Evolutionary conservation across 768 basidiomycete species (phyloP).

Genomic region (Astraeus odoratus): DNA sequence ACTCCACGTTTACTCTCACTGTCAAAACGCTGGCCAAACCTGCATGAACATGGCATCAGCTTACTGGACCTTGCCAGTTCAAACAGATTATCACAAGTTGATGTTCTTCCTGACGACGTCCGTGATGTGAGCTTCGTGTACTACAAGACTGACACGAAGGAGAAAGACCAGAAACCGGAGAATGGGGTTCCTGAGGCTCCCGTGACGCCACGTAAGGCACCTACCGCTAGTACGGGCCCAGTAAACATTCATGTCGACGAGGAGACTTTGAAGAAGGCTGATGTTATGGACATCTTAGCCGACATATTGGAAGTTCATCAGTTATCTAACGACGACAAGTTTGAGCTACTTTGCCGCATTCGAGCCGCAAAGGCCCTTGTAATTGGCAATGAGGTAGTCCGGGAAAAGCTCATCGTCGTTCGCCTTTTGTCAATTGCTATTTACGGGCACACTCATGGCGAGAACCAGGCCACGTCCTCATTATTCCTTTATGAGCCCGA

Average conservation of each 20-base stretch:
- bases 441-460: conserved; percentile 81
- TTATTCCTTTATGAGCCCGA: conserved; percentile 96
- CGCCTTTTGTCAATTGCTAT: conserved; percentile 86
- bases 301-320: conserved; percentile 61
- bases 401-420: conserved; percentile 74
- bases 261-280: conserved; percentile 50
- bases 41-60: conserved; percentile 74
- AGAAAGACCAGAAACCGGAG: conserved; percentile 43
- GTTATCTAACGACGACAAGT: conserved; percentile 77
- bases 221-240: conserved; percentile 39
- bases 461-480: conserved; percentile 69
- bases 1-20: conserved; percentile 77
- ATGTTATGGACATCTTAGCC: conserved; percentile 70
- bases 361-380: conserved; percentile 69
- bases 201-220: conserved; percentile 44
- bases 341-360: conserved; percentile 82
- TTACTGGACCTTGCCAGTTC: conserved; percentile 65
- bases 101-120: conserved; percentile 62
- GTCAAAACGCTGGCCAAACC: conserved; percentile 76
- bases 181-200: conserved; percentile 34
- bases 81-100: conserved; percentile 45
- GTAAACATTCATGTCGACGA: conserved; percentile 58
- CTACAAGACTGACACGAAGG: conserved; percentile 55
- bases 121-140: conserved; percentile 78
- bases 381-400: conserved; percentile 48